Percentiles rank a stretch among this genome's conserved stretches.
These are phyloP conservation scores for Exsudoporus floridanus DNA, from an alignment of 1,284 basidiomycete genomes.

Conservation along the genomic window DNA sequence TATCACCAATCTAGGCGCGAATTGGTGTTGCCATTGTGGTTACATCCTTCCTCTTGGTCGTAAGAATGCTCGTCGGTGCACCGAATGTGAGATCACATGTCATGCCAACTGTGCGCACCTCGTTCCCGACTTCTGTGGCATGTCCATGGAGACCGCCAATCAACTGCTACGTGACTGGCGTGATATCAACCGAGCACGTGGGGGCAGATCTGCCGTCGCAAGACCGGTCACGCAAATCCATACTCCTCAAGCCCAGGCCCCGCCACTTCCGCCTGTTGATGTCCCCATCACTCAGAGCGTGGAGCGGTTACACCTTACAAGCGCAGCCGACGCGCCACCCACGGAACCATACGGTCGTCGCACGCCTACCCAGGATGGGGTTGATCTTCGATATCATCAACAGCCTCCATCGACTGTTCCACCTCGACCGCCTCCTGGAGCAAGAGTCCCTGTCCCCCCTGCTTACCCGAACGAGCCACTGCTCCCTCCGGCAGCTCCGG, in stretches of 20 bases:
- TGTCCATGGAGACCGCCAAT: conserved; percentile 99
- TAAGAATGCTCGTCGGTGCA: conserved; percentile 94
- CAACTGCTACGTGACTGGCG: conserved; percentile 89
- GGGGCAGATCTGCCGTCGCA: conserved; percentile 41
- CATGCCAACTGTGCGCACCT: conserved; percentile 98
- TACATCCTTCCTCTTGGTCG: conserved; percentile 97
- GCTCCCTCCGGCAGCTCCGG: conserved; percentile 28
- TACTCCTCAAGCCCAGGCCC: conserved; percentile 32
- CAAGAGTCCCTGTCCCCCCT: conserved; percentile 43
- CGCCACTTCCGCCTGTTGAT: conserved; percentile 31
- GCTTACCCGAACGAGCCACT: conserved; percentile 36
- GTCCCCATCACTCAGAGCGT: conserved; percentile 41
- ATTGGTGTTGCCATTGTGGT: conserved; percentile 99
- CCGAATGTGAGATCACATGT: conserved; percentile 94
- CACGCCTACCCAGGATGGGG: conserved; percentile 35
- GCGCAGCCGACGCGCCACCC: conserved; percentile 34
- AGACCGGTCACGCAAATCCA: conserved; percentile 40
- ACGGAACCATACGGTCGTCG: conserved; percentile 40
- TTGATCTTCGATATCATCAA: conserved; percentile 33
- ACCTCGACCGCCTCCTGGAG: conserved; percentile 47
- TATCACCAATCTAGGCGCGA: conserved; percentile 95
- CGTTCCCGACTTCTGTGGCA: conserved; percentile 99
- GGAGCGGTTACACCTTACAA: conserved; percentile 53
- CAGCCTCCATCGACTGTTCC: conserved; percentile 35
- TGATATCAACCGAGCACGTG: conserved; percentile 67